A percentile compares a stretch with the other conserved stretches of the same genome.
These are phyloP conservation scores for Ulota crispa DNA, from an alignment of 225 moss, liverwort and hornwort species.

Conservation along the genomic window DNA sequence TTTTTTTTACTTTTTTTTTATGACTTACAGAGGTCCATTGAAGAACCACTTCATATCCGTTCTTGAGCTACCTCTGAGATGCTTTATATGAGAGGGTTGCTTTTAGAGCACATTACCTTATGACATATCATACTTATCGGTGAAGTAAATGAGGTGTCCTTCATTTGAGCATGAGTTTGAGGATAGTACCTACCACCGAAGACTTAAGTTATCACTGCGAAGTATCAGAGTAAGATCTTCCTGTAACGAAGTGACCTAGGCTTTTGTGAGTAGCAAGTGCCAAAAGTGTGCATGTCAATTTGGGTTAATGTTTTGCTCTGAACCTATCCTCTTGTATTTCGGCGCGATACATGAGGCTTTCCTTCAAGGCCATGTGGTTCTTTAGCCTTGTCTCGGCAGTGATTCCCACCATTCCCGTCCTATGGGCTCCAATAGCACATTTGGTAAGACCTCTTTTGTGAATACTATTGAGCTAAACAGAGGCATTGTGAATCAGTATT, in stretches of 20 bases:
- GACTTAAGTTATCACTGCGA: not conserved
- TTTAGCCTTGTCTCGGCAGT: conserved; percentile 31
- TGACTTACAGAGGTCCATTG: too few relatives aligned
- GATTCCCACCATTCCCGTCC: conserved; percentile 27
- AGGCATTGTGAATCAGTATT: not conserved
- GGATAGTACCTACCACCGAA: not conserved
- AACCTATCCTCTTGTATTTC: conserved; percentile 6
- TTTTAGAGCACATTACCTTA: too few relatives aligned
- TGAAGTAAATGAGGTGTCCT: not conserved
- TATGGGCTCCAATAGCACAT: conserved; percentile 44
- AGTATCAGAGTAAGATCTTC: not conserved
- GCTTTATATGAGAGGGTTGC: too few relatives aligned
- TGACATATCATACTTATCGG: not conserved
- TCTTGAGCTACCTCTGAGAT: too few relatives aligned
- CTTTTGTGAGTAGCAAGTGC: not conserved
- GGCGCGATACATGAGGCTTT: conserved; percentile 36
- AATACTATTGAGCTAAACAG: not conserved
- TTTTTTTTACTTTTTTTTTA: too few relatives aligned
- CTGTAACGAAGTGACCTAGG: not conserved
- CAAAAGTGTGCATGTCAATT: not conserved
- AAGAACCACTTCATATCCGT: too few relatives aligned
- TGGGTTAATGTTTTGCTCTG: not conserved
- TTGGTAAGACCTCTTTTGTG: conserved; percentile 24
- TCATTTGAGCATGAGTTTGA: not conserved
- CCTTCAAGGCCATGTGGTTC: conserved; percentile 8